Evolutionary conservation across 192 early-diverging fungal genomes (phyloP).

Genomic region (Chytriomyces sp.): DNA sequence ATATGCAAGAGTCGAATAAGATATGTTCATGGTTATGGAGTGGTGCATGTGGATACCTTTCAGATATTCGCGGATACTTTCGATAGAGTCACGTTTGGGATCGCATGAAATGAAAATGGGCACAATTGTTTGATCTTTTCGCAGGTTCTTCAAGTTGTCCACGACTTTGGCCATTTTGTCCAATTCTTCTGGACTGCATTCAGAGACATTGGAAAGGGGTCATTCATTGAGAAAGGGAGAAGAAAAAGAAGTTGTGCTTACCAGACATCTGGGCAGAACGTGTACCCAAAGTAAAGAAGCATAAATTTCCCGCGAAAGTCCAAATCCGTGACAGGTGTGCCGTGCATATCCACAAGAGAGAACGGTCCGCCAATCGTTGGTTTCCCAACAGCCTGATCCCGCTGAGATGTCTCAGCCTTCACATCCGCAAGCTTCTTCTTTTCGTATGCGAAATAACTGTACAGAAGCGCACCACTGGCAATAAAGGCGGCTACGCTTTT

Average conservation of each 20-base stretch:
- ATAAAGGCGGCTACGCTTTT: slow-evolving; percentile 37
- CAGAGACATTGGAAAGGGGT: too few relatives aligned
- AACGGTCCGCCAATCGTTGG: slow-evolving; percentile 92
- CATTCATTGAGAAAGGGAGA: too few relatives aligned
- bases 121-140: slow-evolving; percentile 57
- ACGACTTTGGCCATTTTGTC: slow-evolving; percentile 95
- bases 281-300: slow-evolving; percentile 99
- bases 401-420: slow-evolving; percentile 17
- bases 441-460: slow-evolving; percentile 51
- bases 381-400: slow-evolving; percentile 67
- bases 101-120: slow-evolving; percentile 98
- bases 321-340: slow-evolving; percentile 71
- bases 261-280: slow-evolving; percentile 98
- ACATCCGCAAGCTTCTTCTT: slow-evolving; percentile 36
- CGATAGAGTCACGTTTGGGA: slow-evolving; percentile 89
- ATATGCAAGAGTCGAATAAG: neutral
- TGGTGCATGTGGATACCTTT: slow-evolving; percentile 37
- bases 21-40: neutral
- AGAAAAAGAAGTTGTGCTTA: too few relatives aligned
- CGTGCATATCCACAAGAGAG: slow-evolving; percentile 80
- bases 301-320: slow-evolving; percentile 83
- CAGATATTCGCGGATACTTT: slow-evolving; percentile 70
- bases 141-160: slow-evolving; percentile 57
- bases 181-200: slow-evolving; percentile 81
- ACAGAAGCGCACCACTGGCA: slow-evolving; percentile 41